Base-by-base conservation (phyloP, 208 protist species). In the Leishmania tropica region DNA sequence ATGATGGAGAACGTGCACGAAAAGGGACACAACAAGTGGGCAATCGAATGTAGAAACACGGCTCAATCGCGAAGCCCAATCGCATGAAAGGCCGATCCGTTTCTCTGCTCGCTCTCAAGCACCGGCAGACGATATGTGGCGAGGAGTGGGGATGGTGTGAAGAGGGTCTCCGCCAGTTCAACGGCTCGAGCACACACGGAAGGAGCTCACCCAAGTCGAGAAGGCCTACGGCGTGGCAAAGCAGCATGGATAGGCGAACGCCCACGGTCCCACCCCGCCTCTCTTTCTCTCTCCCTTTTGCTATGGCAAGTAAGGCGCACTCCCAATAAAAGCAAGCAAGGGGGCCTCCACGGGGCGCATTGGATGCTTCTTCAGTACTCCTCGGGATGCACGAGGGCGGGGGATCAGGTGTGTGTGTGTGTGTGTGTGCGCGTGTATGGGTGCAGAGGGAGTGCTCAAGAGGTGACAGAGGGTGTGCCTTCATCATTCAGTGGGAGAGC, bases 391-490 rank as follows among this genome's bases (percentile, higher is more conserved):
- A 60, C 24, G 31, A n/a, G 42, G 37, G 45, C 35, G 15, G 42
- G 42, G 28, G 13, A 47, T 53, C 47, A 53, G 24, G 58, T 78
- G 24, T 83, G 58, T 78, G 24, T 83, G 62, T 68, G 28, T 76
- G 60, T 77, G 83, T n/a, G 35, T 84, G 40, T n/a, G 35, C 79
- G 40, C 48, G 40, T 24, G 67, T n/a, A 11, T 6, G 21, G 40
- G 42, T 10, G 6, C 15, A n/a, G 67, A 48, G 40, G 11, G 3
- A 48, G 10, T 48, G 40, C 67, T 24, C 37, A 47, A 72, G 15
- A 47, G 35, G 67, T 72, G 37, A 47, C 37, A 47, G 19, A 47
- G 19, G 31, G 4, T 72, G 40, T 28, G 67, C 67, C 10, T 11
- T n/a, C 40, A 47, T n/a, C 37, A 72, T 42, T 48, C 40, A 65